These are phyloP conservation scores for Plasmopara viticola DNA, from an alignment of 352 stramenopile species.

Conservation along the genomic window DNA sequence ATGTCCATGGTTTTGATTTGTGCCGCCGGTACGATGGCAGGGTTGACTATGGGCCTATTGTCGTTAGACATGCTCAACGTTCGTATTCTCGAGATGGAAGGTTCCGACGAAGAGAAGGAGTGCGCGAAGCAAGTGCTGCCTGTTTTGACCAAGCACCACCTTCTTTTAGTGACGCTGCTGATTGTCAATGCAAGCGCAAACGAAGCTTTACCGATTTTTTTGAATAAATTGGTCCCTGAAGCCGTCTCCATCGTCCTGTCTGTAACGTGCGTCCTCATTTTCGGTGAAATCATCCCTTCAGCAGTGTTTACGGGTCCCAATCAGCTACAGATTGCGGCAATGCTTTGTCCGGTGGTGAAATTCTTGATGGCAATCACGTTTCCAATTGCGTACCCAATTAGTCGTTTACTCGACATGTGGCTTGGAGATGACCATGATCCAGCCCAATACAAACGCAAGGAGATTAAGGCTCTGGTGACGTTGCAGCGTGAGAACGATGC, in stretches of 20 bases:
- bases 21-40: constrained; percentile 61
- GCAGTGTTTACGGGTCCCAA: constrained; percentile 93
- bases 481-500: constrained; percentile 56
- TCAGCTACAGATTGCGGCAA: constrained; percentile 86
- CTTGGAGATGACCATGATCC: constrained; percentile 77
- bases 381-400: constrained; percentile 90
- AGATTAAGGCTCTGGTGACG: constrained; percentile 86
- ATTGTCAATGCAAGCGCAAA: constrained; percentile 92
- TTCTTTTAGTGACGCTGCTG: constrained; percentile 92
- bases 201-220: constrained; percentile 92
- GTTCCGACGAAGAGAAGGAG: constrained; percentile 63
- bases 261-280: constrained; percentile 92
- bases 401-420: constrained; percentile 83
- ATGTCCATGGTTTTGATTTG: constrained; percentile 49
- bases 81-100: constrained; percentile 72
- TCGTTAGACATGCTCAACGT: constrained; percentile 80
- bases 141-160: constrained; percentile 88
- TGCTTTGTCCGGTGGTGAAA: constrained; percentile 79
- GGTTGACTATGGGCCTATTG: constrained; percentile 70
- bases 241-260: constrained; percentile 91
- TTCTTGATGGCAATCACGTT: constrained; percentile 82
- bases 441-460: constrained; percentile 82
- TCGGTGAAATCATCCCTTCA: constrained; percentile 95
- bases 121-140: constrained; percentile 80
- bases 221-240: constrained; percentile 85